Base-by-base conservation (phyloP, 768 basidiomycete genomes). In the Trametes sanguinea region DNA sequence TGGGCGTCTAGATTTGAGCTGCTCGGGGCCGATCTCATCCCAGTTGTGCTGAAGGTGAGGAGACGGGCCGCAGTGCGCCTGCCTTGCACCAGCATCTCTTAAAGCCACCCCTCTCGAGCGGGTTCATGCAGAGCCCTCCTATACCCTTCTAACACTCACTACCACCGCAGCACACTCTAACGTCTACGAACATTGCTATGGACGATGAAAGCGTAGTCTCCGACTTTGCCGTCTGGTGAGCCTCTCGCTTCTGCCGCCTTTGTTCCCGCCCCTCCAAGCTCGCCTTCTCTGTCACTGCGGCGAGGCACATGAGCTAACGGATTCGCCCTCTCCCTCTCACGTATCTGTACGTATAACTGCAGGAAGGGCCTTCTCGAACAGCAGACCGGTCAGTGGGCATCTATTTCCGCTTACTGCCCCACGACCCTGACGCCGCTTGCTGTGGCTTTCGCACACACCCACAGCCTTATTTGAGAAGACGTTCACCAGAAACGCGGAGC, bases 341-440 rank as follows among this genome's bases (percentile, higher is more conserved):
- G 44, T 58, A 33, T 51, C 30, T 32, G 42, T 9, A 43, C 42
- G 42, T 43, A 16, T 14, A 14, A 37, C 35, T 48, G 33, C 53
- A 76, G 75, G 75, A 70, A 72, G 48, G 69, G 67, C 1, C 71
- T 77, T 54, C 65, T 74, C 32, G 68, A 71, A 43, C 71, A 77
- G 40, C 76, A 77, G 61, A 74, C 76, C 62, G 66, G 75, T 76
- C 50, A 30, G 60, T 52, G 5, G 8, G 9, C 56, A 2, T 51
- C 40, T 50, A 30, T 39, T 37, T 33, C 39, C 40, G 57, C 57
- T 58, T 51, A 13, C 39, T 42, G 39, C 51, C 35, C 7, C 17
- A n/a, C 32, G 37, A 53, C 37, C 22, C 13, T 35, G 50, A 30
- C n/a, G 32, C 37, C 39, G 43, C 56, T 47, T 42, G 29, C 11